Conservation (phyloP, 2,329 filamentous ascomycete genomes). For the Arthrinium phaeospermum region DNA sequence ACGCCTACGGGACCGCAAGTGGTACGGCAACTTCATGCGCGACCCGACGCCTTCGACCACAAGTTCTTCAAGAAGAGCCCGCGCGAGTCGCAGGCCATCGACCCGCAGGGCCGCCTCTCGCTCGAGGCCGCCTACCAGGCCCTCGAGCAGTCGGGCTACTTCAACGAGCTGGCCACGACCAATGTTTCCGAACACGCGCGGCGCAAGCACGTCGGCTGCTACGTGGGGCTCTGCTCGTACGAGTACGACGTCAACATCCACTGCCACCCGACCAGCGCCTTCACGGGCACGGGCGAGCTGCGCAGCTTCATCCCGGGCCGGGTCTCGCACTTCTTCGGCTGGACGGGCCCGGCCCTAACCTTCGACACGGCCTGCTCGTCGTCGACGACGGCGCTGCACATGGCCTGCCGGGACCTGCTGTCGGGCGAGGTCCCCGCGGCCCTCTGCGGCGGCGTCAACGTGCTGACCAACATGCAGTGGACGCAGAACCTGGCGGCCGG, state of each 20-base stretch:
- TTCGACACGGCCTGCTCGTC: constrained; percentile 43
- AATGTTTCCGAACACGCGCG: constrained; percentile 23
- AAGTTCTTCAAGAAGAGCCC: constrained; percentile 33
- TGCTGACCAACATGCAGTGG: constrained; percentile 35
- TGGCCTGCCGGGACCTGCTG: constrained; percentile 38
- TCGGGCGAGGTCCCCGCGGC: constrained; percentile 37
- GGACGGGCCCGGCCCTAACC: constrained; percentile 35
- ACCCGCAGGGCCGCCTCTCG: constrained; percentile 30
- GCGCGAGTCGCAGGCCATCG: constrained; percentile 28
- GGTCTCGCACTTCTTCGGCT: constrained; percentile 40
- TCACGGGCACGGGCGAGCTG: constrained; percentile 35
- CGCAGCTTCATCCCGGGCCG: constrained; percentile 31
- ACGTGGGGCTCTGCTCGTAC: constrained; percentile 40
- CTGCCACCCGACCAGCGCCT: constrained; percentile 44
- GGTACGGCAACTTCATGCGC: constrained; percentile 35
- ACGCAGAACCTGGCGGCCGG: constrained; percentile 33
- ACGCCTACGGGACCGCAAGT: constrained; percentile 25
- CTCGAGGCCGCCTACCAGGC: constrained; percentile 33
- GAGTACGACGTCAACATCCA: constrained; percentile 50
- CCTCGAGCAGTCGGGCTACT: constrained; percentile 36
- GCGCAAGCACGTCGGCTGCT: constrained; percentile 39
- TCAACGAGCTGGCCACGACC: constrained; percentile 12
- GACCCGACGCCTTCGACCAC: constrained; percentile 35
- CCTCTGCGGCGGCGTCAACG: constrained; percentile 39
- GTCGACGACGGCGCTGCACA: constrained; percentile 41